Percentiles rank a stretch among this genome's conserved stretches.
Conservation (phyloP, 192 early-diverging fungal species). For the Coemansia sp. region DNA sequence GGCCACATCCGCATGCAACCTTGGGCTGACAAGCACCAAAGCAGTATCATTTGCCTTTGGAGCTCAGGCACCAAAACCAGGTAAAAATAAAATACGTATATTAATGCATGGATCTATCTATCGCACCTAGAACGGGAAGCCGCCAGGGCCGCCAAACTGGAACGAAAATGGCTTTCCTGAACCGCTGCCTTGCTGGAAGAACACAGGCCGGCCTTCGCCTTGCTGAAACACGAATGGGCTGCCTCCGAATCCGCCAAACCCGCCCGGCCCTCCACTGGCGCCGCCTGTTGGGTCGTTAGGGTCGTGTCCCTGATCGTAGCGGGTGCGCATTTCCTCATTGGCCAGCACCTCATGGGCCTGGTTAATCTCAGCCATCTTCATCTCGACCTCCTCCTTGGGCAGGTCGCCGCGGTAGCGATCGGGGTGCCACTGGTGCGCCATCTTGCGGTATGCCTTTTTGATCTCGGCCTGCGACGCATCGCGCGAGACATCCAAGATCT, state of each 20-base stretch:
- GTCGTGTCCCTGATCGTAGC: constrained; percentile 76
- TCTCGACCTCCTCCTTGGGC: constrained; percentile 69
- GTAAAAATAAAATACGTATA: not conserved
- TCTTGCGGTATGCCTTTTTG: constrained; percentile 88
- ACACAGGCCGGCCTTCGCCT: constrained; percentile 56
- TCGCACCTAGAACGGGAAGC: constrained; percentile 44
- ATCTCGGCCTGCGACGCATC: constrained; percentile 76
- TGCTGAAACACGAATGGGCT: constrained; percentile 55
- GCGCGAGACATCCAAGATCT: constrained; percentile 79
- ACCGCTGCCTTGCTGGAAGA: constrained; percentile 58
- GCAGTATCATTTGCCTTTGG: not conserved
- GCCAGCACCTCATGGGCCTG: constrained; percentile 86
- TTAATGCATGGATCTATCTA: not conserved
- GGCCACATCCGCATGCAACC: not conserved
- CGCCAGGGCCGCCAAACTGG: constrained; percentile 50
- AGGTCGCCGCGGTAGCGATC: constrained; percentile 78
- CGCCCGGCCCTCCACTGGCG: constrained; percentile 29
- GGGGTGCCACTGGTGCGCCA: constrained; percentile 86
- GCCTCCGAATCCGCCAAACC: constrained; percentile 38
- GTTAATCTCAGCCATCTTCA: constrained; percentile 92
- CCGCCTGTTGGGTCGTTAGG: constrained; percentile 70
- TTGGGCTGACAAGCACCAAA: not conserved
- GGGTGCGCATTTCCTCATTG: constrained; percentile 61
- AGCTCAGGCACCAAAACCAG: not conserved
- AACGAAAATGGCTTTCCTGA: constrained; percentile 49